Conservation (phyloP, 306 rosid species). For the Acacia confusa region DNA sequence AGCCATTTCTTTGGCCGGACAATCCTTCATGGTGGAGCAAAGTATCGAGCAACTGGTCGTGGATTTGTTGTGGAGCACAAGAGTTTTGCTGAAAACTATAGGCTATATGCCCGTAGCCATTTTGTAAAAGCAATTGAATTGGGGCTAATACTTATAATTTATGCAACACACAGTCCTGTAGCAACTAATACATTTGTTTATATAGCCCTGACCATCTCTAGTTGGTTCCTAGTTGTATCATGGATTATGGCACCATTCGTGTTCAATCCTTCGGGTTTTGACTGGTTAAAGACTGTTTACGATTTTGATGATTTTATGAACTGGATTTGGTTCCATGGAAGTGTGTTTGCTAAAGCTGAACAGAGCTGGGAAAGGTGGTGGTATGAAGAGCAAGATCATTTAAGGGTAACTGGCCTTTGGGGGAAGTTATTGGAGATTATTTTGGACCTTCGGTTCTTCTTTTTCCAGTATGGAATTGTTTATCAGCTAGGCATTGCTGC, state of each 20-base stretch:
- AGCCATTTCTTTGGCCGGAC: slow-evolving; percentile 2
- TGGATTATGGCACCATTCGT: not conserved
- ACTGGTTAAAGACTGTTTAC: not conserved
- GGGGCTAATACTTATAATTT: not conserved
- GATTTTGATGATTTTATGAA: not conserved
- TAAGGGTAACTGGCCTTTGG: not conserved
- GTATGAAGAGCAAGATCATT: not conserved
- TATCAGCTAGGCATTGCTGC: not conserved
- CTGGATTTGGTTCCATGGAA: not conserved
- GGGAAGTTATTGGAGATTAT: not conserved
- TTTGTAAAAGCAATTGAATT: not conserved
- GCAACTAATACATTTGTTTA: not conserved
- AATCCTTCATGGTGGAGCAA: slow-evolving; percentile 1
- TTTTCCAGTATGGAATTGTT: slow-evolving; percentile 4
- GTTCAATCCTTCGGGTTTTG: not conserved
- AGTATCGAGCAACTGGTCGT: not conserved
- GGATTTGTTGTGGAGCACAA: slow-evolving; percentile 1
- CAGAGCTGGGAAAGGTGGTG: slow-evolving; percentile 5
- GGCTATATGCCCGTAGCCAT: not conserved
- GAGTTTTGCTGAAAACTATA: not conserved
- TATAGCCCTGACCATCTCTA: not conserved
- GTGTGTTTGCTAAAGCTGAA: not conserved
- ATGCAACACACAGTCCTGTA: not conserved
- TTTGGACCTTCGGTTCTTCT: not conserved
- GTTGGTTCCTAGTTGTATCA: not conserved